Evolutionary conservation across 176 grass and related monocot genomes (phyloP), one percentile per base, ranked within the genome.

Genomic region (Poa annua): DNA sequence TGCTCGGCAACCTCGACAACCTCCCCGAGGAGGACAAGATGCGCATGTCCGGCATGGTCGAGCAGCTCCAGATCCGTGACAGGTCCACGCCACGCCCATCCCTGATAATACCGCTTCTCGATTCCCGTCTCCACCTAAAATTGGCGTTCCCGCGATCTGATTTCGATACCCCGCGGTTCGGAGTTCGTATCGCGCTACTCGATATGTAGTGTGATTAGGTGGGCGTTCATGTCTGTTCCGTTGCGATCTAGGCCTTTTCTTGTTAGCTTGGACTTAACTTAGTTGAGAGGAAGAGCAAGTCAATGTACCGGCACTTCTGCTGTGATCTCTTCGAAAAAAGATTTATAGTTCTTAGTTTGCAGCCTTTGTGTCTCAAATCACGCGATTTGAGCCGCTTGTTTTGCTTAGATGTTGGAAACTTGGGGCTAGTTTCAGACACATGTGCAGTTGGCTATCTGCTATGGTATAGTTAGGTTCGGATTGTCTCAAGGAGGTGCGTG

Each of bases 61-160:
- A 98, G 9, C 96, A 93, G 74, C 92, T 98, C 73, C 96, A 98
- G 91, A 88, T 98, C 50, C 93, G 96, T 5, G 96, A 98, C 85
- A 98, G 96, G 96, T 93, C 25, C 24, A 15, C 60, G 10, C 70
- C 16, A 11, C 17, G 5, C 73, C 0, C 26, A 14, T 60, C 86
- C 22, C 81, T 71, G 15, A 51, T 21, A 13, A 32, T 50, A 5
- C 10, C 10, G 7, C 32, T 5, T 41, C 59, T 21, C 45, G 69
- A 21, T 48, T 20, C 29, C n/a, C 0, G 16, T 32, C 14, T 50
- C 45, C 12, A 32, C 61, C 26, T 33, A 3, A 34, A 3, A 17
- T 38, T 15, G 6, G 14, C 15, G 7, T 66, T 17, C 17, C 25
- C 8, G 71, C 5, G 16, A 11, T 52, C 71, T 74, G 71, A 52